Conservation (phyloP, 2,329 filamentous ascomycete genomes). For the Colletotrichum musae region DNA sequence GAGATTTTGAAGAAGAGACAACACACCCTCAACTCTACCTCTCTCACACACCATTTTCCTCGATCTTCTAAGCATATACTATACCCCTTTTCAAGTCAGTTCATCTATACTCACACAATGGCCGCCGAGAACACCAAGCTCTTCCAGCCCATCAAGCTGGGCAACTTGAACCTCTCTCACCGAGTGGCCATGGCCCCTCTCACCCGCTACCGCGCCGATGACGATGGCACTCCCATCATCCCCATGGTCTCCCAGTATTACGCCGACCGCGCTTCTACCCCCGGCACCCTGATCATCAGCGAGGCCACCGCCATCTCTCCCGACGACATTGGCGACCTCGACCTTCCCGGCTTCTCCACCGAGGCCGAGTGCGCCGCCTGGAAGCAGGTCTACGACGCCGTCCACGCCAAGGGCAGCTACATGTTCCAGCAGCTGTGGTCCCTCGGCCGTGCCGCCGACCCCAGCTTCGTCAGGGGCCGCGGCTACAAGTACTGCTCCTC, state of each 20-base stretch:
- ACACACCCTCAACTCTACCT: neutral
- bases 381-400: conserved; percentile 46
- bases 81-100: conserved; percentile 4
- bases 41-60: neutral
- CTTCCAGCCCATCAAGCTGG: conserved; percentile 60
- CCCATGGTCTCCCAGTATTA: conserved; percentile 48
- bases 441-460: conserved; percentile 41
- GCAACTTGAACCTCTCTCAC: conserved; percentile 56
- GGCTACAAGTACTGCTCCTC: conserved; percentile 48
- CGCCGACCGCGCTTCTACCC: conserved; percentile 55
- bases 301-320: conserved; percentile 49
- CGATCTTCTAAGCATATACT: neutral
- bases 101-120: conserved; percentile 26
- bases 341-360: conserved; percentile 61
- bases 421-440: conserved; percentile 46
- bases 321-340: conserved; percentile 43
- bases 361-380: conserved; percentile 46
- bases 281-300: conserved; percentile 54
- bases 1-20: conserved; percentile 3
- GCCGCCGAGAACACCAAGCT: conserved; percentile 48
- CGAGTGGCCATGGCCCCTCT: conserved; percentile 70
- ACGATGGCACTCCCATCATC: conserved; percentile 50
- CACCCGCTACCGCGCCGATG: conserved; percentile 66
- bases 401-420: conserved; percentile 48
- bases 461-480: conserved; percentile 37